phyloP scores from a whole-genome alignment of 1,139 yeast species.

The Blastobotrys persicus region DNA sequence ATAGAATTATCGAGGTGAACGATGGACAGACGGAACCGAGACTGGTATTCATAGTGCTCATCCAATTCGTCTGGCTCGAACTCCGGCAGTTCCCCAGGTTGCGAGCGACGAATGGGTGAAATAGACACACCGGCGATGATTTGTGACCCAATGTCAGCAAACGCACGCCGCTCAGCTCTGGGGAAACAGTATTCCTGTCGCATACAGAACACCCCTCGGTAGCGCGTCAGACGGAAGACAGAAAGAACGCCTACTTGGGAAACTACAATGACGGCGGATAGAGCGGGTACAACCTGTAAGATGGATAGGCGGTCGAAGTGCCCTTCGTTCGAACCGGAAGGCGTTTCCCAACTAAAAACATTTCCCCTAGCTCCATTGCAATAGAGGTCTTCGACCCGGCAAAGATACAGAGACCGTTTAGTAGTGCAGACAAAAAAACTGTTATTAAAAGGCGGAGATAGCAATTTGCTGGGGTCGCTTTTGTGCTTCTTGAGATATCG shows the following conservation, averaged over 20 bases:
- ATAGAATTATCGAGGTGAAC: conserved; percentile 2
- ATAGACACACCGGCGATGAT: conserved; percentile 7
- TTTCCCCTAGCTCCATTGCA: conserved; percentile 51
- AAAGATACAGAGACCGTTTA: conserved; percentile 37
- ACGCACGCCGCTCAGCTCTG: conserved; percentile 20
- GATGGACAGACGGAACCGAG: conserved; percentile 3
- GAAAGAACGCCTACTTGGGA: conserved; percentile 59
- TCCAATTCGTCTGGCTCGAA: not conserved
- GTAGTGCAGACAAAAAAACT: conserved; percentile 45
- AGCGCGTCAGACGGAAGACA: conserved; percentile 54
- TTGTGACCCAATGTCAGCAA: conserved; percentile 6
- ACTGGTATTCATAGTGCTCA: conserved; percentile 3
- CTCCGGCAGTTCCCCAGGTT: not conserved
- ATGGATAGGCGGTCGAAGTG: conserved; percentile 56
- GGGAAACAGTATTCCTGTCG: conserved; percentile 58
- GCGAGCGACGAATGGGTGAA: conserved; percentile 6
- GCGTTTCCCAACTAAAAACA: conserved; percentile 43
- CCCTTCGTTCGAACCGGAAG: conserved; percentile 37
- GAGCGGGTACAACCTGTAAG: conserved; percentile 50
- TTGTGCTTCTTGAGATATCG: conserved; percentile 9
- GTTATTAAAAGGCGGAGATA: conserved; percentile 47
- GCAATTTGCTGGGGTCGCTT: conserved; percentile 40
- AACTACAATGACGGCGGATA: conserved; percentile 53
- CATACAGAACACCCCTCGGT: conserved; percentile 56
- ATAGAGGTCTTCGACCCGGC: conserved; percentile 48